A percentile compares a stretch with the other conserved stretches of the same genome.
phyloP scores from a whole-genome alignment of 345 rosid genomes.

The Arabidopsis arenosa region DNA sequence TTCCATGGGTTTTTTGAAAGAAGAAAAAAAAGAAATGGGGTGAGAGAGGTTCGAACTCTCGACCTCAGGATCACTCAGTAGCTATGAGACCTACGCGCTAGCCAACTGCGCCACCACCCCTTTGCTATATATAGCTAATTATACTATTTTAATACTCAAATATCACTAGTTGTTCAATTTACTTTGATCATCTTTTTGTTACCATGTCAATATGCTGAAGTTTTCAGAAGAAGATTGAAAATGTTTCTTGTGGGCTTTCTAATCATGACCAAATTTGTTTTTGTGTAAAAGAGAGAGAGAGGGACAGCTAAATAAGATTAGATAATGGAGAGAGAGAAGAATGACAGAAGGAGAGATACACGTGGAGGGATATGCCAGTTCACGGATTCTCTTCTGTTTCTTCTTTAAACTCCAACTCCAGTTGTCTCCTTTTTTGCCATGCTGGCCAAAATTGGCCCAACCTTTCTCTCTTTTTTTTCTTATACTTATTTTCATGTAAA shows the following conservation, averaged over 20 bases:
- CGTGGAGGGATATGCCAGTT: conserved; percentile 47
- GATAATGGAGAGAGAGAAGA: conserved; percentile 17
- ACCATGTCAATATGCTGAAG: too few species aligned
- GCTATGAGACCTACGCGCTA: conserved; percentile 96
- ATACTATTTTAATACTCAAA: too few species aligned
- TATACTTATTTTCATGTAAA: conserved; percentile 7
- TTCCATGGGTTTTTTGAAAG: too few species aligned
- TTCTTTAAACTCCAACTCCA: conserved; percentile 33
- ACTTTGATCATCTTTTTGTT: too few species aligned
- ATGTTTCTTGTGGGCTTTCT: too few species aligned
- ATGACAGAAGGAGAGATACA: conserved; percentile 29
- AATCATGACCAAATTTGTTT: too few species aligned
- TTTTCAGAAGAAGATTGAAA: too few species aligned
- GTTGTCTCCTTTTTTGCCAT: conserved; percentile 34
- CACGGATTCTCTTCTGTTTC: conserved; percentile 41
- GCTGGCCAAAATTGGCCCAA: conserved; percentile 34
- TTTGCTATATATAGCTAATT: too few species aligned
- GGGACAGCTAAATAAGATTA: background rate
- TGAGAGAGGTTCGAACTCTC: conserved; percentile 98
- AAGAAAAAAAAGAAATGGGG: conserved; percentile 49
- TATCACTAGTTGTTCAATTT: too few species aligned
- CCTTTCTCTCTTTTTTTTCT: background rate
- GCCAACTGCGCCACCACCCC: conserved; percentile 99
- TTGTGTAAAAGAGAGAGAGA: background rate
- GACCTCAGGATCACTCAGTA: conserved; percentile 81